These are phyloP conservation scores for Mariannaea sp. DNA, from an alignment of 2,329 filamentous ascomycete species.

Conservation along the genomic window DNA sequence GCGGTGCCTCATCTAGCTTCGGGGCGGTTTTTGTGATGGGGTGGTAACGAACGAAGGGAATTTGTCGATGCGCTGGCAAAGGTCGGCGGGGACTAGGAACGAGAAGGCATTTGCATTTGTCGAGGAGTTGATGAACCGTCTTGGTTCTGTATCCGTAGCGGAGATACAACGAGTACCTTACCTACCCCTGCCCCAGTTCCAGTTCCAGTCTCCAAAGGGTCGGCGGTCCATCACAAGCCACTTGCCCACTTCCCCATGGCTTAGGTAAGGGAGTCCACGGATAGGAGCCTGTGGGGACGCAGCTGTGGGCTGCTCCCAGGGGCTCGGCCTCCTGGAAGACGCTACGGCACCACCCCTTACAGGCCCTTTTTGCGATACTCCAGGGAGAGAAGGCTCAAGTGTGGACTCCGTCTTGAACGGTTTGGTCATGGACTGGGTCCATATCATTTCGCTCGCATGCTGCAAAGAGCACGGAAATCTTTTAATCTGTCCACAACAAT, in stretches of 20 bases:
- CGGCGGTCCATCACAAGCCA: conserved; percentile 15
- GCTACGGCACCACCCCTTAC: neutral
- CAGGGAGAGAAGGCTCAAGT: too few relatives aligned
- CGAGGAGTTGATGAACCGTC: conserved; percentile 11
- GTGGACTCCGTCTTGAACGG: conserved; percentile 13
- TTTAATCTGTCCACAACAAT: conserved; percentile 17
- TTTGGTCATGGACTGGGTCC: conserved; percentile 21
- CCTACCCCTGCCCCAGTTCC: neutral
- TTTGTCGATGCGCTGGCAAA: neutral
- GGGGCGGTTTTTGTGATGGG: conserved; percentile 29
- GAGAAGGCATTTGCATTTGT: conserved; percentile 16
- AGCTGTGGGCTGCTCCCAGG: neutral
- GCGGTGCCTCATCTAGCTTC: conserved; percentile 47
- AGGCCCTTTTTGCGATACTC: neutral
- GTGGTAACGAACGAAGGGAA: conserved; percentile 12
- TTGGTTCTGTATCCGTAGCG: conserved; percentile 11
- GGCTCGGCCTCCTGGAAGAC: neutral
- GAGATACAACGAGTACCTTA: too few relatives aligned
- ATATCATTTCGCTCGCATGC: conserved; percentile 18
- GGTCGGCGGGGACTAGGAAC: neutral
- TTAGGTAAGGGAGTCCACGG: conserved; percentile 16
- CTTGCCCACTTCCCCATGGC: neutral
- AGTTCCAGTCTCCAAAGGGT: neutral
- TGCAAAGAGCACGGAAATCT: conserved; percentile 11
- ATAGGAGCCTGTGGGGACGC: neutral